phyloP scores from a whole-genome alignment of 1,139 yeast species.

The Blastobotrys ciferrii region DNA sequence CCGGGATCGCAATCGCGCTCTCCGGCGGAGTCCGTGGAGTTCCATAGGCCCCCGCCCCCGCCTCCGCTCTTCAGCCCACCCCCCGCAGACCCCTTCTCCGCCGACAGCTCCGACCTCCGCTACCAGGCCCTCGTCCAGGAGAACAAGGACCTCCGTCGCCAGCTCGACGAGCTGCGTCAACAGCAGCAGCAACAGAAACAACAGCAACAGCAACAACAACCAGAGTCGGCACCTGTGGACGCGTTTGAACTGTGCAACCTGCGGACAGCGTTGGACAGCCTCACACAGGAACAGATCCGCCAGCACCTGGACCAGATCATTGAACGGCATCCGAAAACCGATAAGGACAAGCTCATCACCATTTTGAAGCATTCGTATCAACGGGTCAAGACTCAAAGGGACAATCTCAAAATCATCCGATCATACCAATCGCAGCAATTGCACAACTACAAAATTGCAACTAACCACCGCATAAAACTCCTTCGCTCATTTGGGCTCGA shows the following conservation, averaged over 20 bases:
- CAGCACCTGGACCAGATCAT: neutral
- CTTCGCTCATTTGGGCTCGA: constrained; percentile 8
- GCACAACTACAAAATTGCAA: constrained; percentile 15
- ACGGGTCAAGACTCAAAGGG: constrained; percentile 17
- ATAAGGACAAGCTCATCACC: constrained; percentile 4
- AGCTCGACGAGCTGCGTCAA: constrained; percentile 8
- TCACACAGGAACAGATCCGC: neutral
- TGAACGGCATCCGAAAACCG: neutral
- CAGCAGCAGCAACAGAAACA: neutral
- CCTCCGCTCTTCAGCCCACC: no score
- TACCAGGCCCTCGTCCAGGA: constrained; percentile 13
- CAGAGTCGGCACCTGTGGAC: neutral
- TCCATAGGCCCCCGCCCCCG: neutral
- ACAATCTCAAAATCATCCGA: constrained; percentile 20
- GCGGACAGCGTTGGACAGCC: neutral
- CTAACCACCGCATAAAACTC: constrained; percentile 14
- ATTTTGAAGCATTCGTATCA: constrained; percentile 10
- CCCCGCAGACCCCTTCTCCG: constrained; percentile 20
- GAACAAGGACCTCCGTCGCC: constrained; percentile 13
- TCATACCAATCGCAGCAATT: constrained; percentile 18
- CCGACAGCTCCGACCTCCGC: constrained; percentile 9
- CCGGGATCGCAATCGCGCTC: neutral
- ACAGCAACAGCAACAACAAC: neutral
- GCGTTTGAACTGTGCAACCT: neutral
- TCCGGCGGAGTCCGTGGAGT: neutral